phyloP scores from a whole-genome alignment of 1,139 yeast species.

The Kurtzmaniella quercitrusa region DNA sequence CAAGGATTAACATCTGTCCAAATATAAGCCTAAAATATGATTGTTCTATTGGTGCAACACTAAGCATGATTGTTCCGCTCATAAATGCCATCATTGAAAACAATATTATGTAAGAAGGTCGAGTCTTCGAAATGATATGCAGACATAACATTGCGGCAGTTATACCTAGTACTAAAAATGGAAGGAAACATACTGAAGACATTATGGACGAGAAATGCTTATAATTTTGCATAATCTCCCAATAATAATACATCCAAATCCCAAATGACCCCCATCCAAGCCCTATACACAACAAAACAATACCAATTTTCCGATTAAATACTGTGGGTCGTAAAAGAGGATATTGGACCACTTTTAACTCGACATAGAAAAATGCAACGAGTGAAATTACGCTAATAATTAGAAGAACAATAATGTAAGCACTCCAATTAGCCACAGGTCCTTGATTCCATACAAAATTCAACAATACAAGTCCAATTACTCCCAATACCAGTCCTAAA shows the following conservation, averaged over 20 bases:
- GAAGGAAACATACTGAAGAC: slow-evolving; percentile 42
- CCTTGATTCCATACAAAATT: slow-evolving; percentile 56
- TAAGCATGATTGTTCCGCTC: slow-evolving; percentile 44
- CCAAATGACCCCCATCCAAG: slow-evolving; percentile 63
- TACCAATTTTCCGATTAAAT: slow-evolving; percentile 33
- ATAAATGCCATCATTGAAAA: slow-evolving; percentile 43
- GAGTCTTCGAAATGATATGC: slow-evolving; percentile 31
- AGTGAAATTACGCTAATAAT: slow-evolving; percentile 36
- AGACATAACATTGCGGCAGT: slow-evolving; percentile 45
- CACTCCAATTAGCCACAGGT: slow-evolving; percentile 48
- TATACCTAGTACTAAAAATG: slow-evolving; percentile 43
- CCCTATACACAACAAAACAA: slow-evolving; percentile 29
- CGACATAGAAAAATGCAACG: slow-evolving; percentile 27
- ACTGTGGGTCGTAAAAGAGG: slow-evolving; percentile 48
- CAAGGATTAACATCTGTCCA: slow-evolving; percentile 45
- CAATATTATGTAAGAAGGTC: slow-evolving; percentile 42
- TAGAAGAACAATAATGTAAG: slow-evolving; percentile 43
- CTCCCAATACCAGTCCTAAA: slow-evolving; percentile 43
- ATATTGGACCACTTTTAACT: slow-evolving; percentile 19
- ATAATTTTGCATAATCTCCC: slow-evolving; percentile 39
- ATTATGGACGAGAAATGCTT: slow-evolving; percentile 40
- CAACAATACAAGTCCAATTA: slow-evolving; percentile 43
- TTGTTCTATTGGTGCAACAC: slow-evolving; percentile 47
- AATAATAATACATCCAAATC: slow-evolving; percentile 44
- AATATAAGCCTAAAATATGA: slow-evolving; percentile 41